Percentiles rank a stretch among this genome's conserved stretches.
Conservation (phyloP, 2,329 filamentous ascomycete genomes). For the Hypoxylon rubiginosum region DNA sequence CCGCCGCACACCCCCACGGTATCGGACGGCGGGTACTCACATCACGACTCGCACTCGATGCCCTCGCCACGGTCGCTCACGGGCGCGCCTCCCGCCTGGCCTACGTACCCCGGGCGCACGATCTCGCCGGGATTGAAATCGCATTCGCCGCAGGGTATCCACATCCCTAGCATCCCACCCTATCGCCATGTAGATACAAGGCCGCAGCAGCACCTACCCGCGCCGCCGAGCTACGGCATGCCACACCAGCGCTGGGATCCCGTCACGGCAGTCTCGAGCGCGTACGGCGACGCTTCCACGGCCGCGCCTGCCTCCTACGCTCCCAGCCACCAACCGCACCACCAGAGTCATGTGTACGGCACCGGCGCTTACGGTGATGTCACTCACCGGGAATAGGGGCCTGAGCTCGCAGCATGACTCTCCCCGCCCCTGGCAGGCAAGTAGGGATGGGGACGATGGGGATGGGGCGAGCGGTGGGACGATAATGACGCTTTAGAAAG, state of each 20-base stretch:
- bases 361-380: conserved; percentile 59
- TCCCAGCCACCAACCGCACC: conserved; percentile 49
- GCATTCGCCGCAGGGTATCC: conserved; percentile 54
- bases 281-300: conserved; percentile 47
- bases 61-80: conserved; percentile 67
- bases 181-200: conserved; percentile 52
- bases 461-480: neutral
- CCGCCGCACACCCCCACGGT: conserved; percentile 55
- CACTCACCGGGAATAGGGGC: conserved; percentile 57
- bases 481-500: neutral
- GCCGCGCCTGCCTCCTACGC: conserved; percentile 48
- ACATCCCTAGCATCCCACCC: conserved; percentile 54
- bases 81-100: conserved; percentile 64
- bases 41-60: conserved; percentile 63
- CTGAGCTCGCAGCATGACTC: conserved; percentile 11
- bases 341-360: conserved; percentile 59
- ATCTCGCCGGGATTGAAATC: conserved; percentile 60
- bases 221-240: conserved; percentile 54
- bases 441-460: too few relatives aligned
- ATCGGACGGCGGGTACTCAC: conserved; percentile 57
- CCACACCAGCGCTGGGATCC: conserved; percentile 54
- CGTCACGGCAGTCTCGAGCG: conserved; percentile 42
- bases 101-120: conserved; percentile 61
- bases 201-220: conserved; percentile 49
- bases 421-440: neutral